Evolutionary conservation across 164 flowering plant species (phyloP).

Genomic region (Cinnamomum micranthum): DNA sequence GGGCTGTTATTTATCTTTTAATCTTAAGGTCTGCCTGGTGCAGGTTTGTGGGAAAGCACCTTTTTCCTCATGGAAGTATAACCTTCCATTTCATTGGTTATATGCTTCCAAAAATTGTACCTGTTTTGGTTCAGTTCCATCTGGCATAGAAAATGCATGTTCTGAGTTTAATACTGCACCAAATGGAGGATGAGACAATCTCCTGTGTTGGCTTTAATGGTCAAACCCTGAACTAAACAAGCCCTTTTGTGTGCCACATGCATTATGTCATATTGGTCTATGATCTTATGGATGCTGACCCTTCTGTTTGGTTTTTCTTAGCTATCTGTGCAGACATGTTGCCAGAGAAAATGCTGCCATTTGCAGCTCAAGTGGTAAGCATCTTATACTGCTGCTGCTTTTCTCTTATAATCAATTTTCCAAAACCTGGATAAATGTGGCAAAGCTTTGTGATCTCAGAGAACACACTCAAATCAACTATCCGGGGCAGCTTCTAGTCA

Average conservation of each 20-base stretch:
- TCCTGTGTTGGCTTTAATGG: background rate
- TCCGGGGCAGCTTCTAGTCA: background rate
- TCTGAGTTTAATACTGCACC: background rate
- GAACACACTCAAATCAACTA: background rate
- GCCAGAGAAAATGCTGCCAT: slow-evolving; percentile 82
- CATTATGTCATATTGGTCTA: background rate
- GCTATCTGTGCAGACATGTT: slow-evolving; percentile 75
- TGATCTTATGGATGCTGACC: background rate
- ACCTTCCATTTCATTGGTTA: background rate
- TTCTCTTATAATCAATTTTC: background rate
- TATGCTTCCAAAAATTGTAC: background rate
- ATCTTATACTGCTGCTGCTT: background rate
- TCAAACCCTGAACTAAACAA: background rate
- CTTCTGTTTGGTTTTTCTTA: slow-evolving; percentile 19
- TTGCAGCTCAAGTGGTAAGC: slow-evolving; percentile 90
- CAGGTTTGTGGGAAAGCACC: background rate
- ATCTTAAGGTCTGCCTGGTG: too few species aligned
- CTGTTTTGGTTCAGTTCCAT: background rate
- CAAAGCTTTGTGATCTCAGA: background rate
- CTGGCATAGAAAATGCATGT: background rate
- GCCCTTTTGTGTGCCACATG: background rate
- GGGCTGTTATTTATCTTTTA: too few species aligned
- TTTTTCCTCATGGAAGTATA: background rate
- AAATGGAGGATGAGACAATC: background rate
- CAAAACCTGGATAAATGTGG: background rate